Base-by-base conservation (phyloP, 257 asterid species). In the Penstemon davidsonii region DNA sequence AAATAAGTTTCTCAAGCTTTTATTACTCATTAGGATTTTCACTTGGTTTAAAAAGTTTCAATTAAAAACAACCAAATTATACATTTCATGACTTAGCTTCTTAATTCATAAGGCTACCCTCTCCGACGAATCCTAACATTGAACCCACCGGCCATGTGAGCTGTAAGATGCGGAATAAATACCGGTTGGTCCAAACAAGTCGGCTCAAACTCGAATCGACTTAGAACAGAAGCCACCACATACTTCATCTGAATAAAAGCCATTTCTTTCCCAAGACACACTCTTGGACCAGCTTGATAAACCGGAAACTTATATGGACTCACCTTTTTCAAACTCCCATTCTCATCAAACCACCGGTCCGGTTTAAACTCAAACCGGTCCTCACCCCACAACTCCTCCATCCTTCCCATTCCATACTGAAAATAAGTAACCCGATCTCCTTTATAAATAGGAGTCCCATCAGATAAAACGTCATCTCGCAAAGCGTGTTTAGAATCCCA, bases 391-490 rank as follows among this genome's bases (percentile, higher is more conserved):
- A 88, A 42, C 62, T 69, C 72, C 77, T 80, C 88, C 88, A 87
- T 85, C 75, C 97, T 74, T 59, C 96, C 97, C 97, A 91, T 91
- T 6, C 96, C 97, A 70, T 88, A 91, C 11, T 81, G 96, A 54
- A 88, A 89, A 54, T 87, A 91, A 0, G 96, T 91, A 5, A 91
- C 93, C 73, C 96, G 79, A 72, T 88, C 68, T 1, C 97, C 97
- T 1, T 54, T 65, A 4, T 3, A 18, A 25, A 85, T 83, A 68
- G 57, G 73, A 0, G 96, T 89, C 0, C 98, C 98, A 19, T 92
- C 98, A 0, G 96, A 96, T 56, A 92, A 67, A 2, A 83, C 60
- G 59, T 92, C 98, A 68, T 84, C 92, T 0, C 54, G 69, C 2
- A 65, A 81, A 2, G 96, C 91, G 46, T 87, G 91, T 58, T 90